phyloP scores from a whole-genome alignment of 2,329 filamentous ascomycete genomes.

The Alternaria arbusti region DNA sequence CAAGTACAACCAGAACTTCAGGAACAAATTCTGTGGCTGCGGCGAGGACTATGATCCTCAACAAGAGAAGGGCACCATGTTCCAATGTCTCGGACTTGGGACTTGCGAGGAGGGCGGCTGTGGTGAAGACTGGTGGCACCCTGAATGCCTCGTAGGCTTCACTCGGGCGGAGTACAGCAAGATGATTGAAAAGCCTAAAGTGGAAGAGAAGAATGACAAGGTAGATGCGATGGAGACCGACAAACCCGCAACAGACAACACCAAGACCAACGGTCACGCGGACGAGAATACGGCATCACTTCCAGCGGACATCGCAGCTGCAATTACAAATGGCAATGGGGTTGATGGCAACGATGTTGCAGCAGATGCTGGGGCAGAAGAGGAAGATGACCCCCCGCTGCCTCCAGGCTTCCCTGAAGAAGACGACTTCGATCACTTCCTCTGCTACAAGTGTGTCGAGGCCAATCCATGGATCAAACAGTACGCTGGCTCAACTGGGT shows the following conservation, averaged over 20 bases:
- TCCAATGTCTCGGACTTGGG: constrained; percentile 89
- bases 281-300: constrained; percentile 17
- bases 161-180: constrained; percentile 74
- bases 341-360: constrained; percentile 44
- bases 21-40: constrained; percentile 91
- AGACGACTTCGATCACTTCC: constrained; percentile 85
- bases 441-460: constrained; percentile 93
- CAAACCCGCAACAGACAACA: neutral
- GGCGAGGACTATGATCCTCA: constrained; percentile 86
- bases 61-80: constrained; percentile 95
- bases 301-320: constrained; percentile 25
- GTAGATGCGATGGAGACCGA: constrained; percentile 20
- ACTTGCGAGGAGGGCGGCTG: constrained; percentile 83
- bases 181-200: constrained; percentile 33
- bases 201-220: constrained; percentile 11
- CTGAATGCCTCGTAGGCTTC: constrained; percentile 85
- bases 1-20: constrained; percentile 95
- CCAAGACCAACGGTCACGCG: constrained; percentile 10
- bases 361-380: constrained; percentile 62
- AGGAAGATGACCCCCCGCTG: constrained; percentile 66
- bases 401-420: constrained; percentile 88
- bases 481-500: constrained; percentile 81
- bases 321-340: constrained; percentile 24
- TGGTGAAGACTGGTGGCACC: constrained; percentile 98
- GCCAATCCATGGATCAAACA: constrained; percentile 89